Evolutionary conservation across 2,329 filamentous ascomycete species (phyloP).

Genomic region (Cercospora janseana): DNA sequence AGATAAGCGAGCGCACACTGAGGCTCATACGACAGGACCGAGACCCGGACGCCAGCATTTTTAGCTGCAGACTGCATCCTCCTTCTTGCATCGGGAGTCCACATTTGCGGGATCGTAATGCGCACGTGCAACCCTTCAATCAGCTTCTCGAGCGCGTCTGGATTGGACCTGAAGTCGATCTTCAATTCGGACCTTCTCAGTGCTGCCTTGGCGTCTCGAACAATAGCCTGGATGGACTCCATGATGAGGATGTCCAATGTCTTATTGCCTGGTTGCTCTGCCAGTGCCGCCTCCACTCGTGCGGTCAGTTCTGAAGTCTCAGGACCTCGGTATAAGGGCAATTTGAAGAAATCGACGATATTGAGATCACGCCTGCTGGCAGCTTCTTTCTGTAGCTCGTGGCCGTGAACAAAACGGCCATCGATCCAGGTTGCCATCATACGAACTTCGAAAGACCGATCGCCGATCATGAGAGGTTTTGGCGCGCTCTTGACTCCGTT

Average conservation of each 20-base stretch:
- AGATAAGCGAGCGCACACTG: slow-evolving; percentile 21
- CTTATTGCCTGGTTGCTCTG: slow-evolving; percentile 8
- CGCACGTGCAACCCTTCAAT: slow-evolving; percentile 2
- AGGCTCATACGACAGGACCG: slow-evolving; percentile 19
- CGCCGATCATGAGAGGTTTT: slow-evolving; percentile 5
- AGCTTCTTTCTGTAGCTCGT: background rate
- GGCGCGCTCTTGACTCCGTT: background rate
- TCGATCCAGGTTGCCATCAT: slow-evolving; percentile 16
- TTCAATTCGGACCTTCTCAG: background rate
- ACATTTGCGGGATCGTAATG: slow-evolving; percentile 21
- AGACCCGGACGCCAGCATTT: slow-evolving; percentile 10
- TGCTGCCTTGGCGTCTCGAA: slow-evolving; percentile 9
- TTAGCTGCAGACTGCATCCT: slow-evolving; percentile 21
- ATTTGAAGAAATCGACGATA: slow-evolving; percentile 16
- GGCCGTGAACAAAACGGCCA: slow-evolving; percentile 14
- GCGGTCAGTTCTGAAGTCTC: background rate
- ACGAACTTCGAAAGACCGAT: slow-evolving; percentile 3
- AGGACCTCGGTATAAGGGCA: slow-evolving; percentile 1
- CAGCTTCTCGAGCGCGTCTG: background rate
- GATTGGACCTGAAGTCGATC: background rate
- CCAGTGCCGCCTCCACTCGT: background rate
- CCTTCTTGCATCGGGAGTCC: slow-evolving; percentile 10
- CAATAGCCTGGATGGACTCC: slow-evolving; percentile 13
- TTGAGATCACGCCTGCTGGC: background rate
- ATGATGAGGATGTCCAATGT: slow-evolving; percentile 12